Evolutionary conservation across 2,329 filamentous ascomycete species (phyloP), one percentile per base, ranked within the genome.

Genomic region (Neonectria ditissima): DNA sequence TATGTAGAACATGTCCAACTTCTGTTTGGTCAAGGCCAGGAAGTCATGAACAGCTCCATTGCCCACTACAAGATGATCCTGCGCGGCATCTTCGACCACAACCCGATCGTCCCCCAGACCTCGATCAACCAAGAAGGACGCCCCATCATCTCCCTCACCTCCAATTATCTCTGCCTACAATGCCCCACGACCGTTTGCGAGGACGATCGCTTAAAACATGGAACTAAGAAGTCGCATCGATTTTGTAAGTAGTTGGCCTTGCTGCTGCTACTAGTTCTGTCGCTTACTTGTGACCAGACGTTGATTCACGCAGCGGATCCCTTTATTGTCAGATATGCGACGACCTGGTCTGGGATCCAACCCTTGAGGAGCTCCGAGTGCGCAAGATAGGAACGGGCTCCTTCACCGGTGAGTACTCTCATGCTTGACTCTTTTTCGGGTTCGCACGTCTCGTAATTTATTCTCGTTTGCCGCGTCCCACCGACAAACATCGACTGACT

Each of bases 281-380:
- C 55, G 65, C 73, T 80, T 65, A 79, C 74, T 71, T 54, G 44
- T 37, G 55, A 43, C 20, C 69, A 94, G 92, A 91, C 74, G 91
- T 94, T 41, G 92, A 96, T 74, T 95, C 92, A 24, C 84, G 89
- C 62, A 90, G 86, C 69, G 92, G 92, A 41, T 86, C 88, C 53
- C 81, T 96, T 7, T 95, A 91, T 78, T 96, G 92, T 77, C 91
- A 93, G 68, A 89, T 93, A 75, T 96, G 92, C 75, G 87, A 92
- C 74, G 92, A 96, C 76, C 89, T 93, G 67, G 90, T 96, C 32
- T 95, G 92, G 84, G 92, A 96, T 70, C 91, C 92, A 6, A 92
- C 91, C 6, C 82, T 96, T 5, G 92, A 96, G 74, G 90, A 92
- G 55, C 85, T 94, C 59, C 86, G 92, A 64, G 80, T 92, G 44